phyloP scores from a whole-genome alignment of 2,329 filamentous ascomycete species.

The Diaporthe vexans region DNA sequence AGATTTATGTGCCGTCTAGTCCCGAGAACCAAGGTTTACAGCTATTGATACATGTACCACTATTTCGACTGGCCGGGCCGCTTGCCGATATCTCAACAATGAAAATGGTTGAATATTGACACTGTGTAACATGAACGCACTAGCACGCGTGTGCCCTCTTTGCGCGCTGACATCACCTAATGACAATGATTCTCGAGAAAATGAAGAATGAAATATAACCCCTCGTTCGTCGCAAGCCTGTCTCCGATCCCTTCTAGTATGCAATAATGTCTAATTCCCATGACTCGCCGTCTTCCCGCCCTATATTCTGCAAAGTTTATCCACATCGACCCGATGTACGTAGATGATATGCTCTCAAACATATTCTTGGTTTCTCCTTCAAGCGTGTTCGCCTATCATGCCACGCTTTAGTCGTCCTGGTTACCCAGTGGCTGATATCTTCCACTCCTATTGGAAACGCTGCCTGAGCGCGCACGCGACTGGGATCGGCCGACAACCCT shows the following conservation, averaged over 20 bases:
- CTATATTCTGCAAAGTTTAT: constrained; percentile 24
- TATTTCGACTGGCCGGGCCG: background rate
- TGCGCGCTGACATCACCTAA: constrained; percentile 2
- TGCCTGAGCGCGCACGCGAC: constrained; percentile 52
- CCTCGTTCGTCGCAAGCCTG: background rate
- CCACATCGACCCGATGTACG: background rate
- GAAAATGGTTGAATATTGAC: constrained; percentile 4
- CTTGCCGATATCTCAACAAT: background rate
- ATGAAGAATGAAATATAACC: background rate
- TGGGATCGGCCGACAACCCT: constrained; percentile 51
- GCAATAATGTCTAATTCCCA: constrained; percentile 34
- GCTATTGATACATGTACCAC: background rate
- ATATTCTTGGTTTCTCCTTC: background rate
- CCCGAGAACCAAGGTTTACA: background rate
- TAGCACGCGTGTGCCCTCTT: constrained; percentile 30
- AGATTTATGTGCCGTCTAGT: background rate
- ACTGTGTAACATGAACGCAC: constrained; percentile 6
- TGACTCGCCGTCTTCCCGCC: constrained; percentile 18
- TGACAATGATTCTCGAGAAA: background rate
- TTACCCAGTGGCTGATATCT: constrained; percentile 59
- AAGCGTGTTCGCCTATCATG: background rate
- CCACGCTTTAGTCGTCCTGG: constrained; percentile 52
- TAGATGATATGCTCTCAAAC: background rate
- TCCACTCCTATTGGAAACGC: constrained; percentile 51
- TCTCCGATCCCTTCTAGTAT: constrained; percentile 38